These are phyloP conservation scores for Fraxinus quadrangulata DNA, from an alignment of 257 asterid species.

Conservation along the genomic window DNA sequence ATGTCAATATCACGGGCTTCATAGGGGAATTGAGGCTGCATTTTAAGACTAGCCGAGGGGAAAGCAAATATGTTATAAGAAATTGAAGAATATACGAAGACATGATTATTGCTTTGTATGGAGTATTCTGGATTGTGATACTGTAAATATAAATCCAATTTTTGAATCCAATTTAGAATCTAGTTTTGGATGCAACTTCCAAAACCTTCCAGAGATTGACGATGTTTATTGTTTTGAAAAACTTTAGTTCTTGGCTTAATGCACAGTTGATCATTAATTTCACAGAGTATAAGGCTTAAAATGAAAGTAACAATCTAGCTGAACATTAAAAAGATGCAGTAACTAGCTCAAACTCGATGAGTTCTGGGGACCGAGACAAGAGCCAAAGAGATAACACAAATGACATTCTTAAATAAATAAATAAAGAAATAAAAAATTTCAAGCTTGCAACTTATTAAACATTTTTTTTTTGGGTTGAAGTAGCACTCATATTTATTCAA, in stretches of 20 bases:
- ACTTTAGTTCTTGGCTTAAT: background rate
- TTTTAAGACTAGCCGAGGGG: background rate
- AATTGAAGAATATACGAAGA: no score
- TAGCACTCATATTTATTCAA: background rate
- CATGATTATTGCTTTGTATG: background rate
- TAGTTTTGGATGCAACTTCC: background rate
- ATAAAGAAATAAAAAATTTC: no score
- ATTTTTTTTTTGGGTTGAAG: background rate
- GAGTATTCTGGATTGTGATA: background rate
- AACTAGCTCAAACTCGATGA: no score
- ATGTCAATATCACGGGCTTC: background rate
- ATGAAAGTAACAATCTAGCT: background rate
- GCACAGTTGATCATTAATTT: background rate
- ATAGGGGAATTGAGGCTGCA: background rate
- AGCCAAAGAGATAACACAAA: background rate
- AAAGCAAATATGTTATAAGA: no score
- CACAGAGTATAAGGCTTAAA: background rate
- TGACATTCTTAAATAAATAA: background rate
- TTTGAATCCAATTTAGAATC: no score
- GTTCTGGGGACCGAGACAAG: no score
- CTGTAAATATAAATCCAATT: no score
- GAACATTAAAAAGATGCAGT: background rate
- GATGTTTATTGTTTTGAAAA: background rate
- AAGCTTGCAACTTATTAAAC: background rate
- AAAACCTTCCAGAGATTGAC: background rate